Evolutionary conservation across 1,284 basidiomycete species (phyloP).

Genomic region (Leccinum griseonigrum): DNA sequence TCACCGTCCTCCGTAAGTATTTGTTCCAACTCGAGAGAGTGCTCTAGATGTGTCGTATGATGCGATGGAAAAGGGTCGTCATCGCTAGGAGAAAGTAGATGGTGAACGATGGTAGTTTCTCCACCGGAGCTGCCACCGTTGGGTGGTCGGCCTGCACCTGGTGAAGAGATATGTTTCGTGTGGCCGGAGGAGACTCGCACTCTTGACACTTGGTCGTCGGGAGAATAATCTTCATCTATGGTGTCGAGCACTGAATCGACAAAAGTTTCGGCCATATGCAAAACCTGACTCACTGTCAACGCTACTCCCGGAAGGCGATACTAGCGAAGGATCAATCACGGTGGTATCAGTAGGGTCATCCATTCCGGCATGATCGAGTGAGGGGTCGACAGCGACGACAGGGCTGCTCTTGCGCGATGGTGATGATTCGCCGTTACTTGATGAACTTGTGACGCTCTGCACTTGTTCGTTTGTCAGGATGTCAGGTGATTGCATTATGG

Average conservation of each 20-base stretch:
- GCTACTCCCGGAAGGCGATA: slow-evolving; percentile 23
- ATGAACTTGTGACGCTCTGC: slow-evolving; percentile 16
- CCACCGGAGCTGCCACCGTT: slow-evolving; percentile 11
- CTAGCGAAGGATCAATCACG: slow-evolving; percentile 42
- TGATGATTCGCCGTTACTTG: slow-evolving; percentile 26
- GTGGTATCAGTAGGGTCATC: slow-evolving; percentile 20
- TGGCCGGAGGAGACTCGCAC: slow-evolving; percentile 10
- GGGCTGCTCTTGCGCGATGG: slow-evolving; percentile 31
- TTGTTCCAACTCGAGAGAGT: slow-evolving; percentile 45
- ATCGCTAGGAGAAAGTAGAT: slow-evolving; percentile 20
- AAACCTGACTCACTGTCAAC: slow-evolving; percentile 17
- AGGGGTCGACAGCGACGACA: slow-evolving; percentile 26
- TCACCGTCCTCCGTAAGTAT: slow-evolving; percentile 61
- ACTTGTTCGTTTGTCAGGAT: slow-evolving; percentile 14
- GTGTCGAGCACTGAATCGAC: slow-evolving; percentile 27
- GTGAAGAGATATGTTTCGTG: slow-evolving; percentile 10
- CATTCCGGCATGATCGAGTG: slow-evolving; percentile 16
- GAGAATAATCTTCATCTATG: slow-evolving; percentile 22
- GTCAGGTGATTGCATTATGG: slow-evolving; percentile 25
- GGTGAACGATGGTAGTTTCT: slow-evolving; percentile 20
- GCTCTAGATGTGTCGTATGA: slow-evolving; percentile 18
- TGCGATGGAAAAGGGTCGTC: slow-evolving; percentile 22
- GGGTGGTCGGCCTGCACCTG: slow-evolving; percentile 7
- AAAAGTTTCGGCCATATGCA: slow-evolving; percentile 21
- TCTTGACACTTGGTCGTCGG: slow-evolving; percentile 5